Conservation (phyloP, 257 asterid genomes). For the Salvia hispanica region DNA sequence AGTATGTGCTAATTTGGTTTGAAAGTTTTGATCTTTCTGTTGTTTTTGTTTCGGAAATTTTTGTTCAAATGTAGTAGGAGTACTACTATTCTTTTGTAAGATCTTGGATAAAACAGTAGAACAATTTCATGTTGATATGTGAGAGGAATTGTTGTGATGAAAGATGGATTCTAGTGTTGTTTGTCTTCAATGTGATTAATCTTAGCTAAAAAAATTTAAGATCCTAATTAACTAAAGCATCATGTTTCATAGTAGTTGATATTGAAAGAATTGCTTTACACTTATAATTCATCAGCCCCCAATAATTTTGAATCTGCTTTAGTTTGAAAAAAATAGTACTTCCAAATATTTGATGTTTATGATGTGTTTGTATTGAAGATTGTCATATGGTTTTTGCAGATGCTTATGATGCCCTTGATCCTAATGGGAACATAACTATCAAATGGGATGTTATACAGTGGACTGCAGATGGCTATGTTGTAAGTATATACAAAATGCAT, state of each 20-base stretch:
- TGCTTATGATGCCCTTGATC: slow-evolving; percentile 63
- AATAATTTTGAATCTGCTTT: background rate
- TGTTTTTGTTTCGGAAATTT: background rate
- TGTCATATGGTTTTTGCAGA: slow-evolving; percentile 39
- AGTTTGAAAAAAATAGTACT: background rate
- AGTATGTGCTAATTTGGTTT: background rate
- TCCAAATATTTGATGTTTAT: background rate
- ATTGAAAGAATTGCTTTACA: no score
- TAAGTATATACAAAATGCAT: slow-evolving; percentile 33
- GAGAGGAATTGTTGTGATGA: background rate
- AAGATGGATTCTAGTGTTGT: background rate
- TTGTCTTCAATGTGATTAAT: background rate
- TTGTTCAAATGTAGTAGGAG: background rate
- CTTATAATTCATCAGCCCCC: no score
- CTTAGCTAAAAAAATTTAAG: background rate
- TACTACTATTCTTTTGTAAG: no score
- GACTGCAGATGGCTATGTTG: slow-evolving; percentile 59
- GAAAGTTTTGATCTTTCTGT: background rate
- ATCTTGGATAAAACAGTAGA: background rate
- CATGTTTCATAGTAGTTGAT: background rate
- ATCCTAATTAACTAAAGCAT: background rate
- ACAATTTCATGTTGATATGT: background rate
- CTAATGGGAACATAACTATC: slow-evolving; percentile 54
- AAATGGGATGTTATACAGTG: slow-evolving; percentile 62
- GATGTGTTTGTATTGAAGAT: background rate